A percentile compares a stretch with the other conserved stretches of the same genome.
Conservation (phyloP, 2,329 filamentous ascomycete genomes). For the Pseudomassariella vexata region DNA sequence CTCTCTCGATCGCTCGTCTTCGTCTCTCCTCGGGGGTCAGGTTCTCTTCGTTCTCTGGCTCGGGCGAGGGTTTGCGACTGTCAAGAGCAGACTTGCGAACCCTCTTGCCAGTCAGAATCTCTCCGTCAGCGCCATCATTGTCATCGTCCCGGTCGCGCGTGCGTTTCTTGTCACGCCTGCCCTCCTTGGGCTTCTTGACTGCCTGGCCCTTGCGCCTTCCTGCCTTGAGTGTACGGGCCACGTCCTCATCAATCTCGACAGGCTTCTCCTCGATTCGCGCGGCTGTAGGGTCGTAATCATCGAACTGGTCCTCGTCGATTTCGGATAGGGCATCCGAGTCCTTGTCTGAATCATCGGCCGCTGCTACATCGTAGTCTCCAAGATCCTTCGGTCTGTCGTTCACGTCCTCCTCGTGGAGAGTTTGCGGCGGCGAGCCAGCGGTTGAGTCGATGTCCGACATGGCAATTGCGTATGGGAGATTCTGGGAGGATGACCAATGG, state of each 20-base stretch:
- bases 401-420: constrained; percentile 18
- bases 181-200: constrained; percentile 69
- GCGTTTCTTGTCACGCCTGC: constrained; percentile 63
- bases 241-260: constrained; percentile 62
- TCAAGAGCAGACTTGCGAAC: constrained; percentile 37
- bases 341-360: constrained; percentile 42
- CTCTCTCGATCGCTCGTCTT: constrained; percentile 75
- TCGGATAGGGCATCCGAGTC: constrained; percentile 60
- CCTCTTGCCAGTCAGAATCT: constrained; percentile 40
- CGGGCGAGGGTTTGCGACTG: constrained; percentile 44
- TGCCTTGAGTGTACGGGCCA: constrained; percentile 57
- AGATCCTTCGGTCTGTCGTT: constrained; percentile 25
- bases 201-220: constrained; percentile 61
- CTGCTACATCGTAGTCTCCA: constrained; percentile 33
- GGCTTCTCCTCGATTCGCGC: constrained; percentile 59
- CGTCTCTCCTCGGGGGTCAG: constrained; percentile 81
- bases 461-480: too few species aligned
- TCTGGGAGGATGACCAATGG: too few species aligned
- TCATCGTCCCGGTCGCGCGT: constrained; percentile 47
- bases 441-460: constrained; percentile 44
- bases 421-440: constrained; percentile 28
- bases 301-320: constrained; percentile 64
- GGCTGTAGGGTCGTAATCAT: constrained; percentile 61
- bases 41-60: constrained; percentile 68
- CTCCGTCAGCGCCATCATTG: constrained; percentile 39